Evolutionary conservation across 495 filamentous ascomycete genomes (phyloP), one percentile per base, ranked within the genome.

Genomic region (Aspergillus wentii): DNA sequence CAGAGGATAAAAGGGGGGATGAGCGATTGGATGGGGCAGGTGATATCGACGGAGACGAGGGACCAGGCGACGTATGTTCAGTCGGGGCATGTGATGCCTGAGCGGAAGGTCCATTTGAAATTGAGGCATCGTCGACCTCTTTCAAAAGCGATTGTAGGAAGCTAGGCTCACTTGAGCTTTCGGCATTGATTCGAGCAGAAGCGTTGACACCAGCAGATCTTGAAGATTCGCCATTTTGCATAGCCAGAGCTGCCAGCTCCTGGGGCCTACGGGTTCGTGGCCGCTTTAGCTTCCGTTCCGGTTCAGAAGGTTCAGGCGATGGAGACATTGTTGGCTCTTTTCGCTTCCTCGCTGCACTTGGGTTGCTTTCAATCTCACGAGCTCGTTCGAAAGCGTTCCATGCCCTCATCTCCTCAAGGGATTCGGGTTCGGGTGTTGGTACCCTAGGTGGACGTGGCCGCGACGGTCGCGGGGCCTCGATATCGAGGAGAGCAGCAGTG

Each of bases 351-450:
- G 66, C 53, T 4, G 63, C 61, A 30, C 62, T 67, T 1, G 69
- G 67, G 32, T 72, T 52, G 19, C 69, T 66, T 35, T 84, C 77
- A 15, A 80, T 72, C 20, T 88, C 82, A 49, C 83, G 77, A 23
- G 87, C 86, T 44, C 79, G 85, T 46, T 96, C 88, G 38, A 95
- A 80, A 15, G 81, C 86, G 36, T 89, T 86, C 90, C 90, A 96
- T 8, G 90, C 90, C 19, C 78, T 73, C 44, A 81, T 73, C 52
- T 94, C 89, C 39, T 94, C 88, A 8, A 80, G 65, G 1, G 84
- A 81, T 59, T 90, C 84, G 8, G 74, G 74, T 22, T 78, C 73
- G 1, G 74, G 78, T 11, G 63, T 65, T 8, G 74, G 67, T 33
- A 58, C 60, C 17, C 56, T 59, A 8, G 66, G 69, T 14, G 56